These are phyloP conservation scores for Fusarium floridanum DNA, from an alignment of 2,329 filamentous ascomycete genomes.

Conservation along the genomic window DNA sequence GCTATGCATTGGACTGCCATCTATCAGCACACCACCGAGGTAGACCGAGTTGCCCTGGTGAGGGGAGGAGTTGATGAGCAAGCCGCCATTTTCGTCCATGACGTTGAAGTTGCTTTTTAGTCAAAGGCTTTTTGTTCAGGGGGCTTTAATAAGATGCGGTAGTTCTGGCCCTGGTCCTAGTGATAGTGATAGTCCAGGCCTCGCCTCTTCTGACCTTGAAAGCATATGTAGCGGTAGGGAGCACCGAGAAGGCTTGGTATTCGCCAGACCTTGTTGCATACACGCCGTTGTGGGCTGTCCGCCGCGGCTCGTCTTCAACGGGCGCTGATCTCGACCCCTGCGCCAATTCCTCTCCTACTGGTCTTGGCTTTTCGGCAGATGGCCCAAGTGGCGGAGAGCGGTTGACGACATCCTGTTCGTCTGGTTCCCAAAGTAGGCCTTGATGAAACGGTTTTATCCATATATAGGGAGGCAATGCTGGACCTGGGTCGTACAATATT, in stretches of 20 bases:
- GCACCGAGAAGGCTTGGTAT: not conserved
- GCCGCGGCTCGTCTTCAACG: conserved; percentile 25
- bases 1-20: not conserved
- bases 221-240: not conserved
- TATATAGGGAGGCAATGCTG: not conserved
- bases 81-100: not conserved
- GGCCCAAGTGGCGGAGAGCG: not conserved
- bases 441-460: not conserved
- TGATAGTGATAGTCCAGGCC: not conserved
- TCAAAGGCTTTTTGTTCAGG: not conserved
- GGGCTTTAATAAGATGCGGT: not conserved
- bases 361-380: conserved; percentile 10
- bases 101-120: conserved; percentile 14
- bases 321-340: conserved; percentile 11
- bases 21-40: not conserved
- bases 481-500: not conserved
- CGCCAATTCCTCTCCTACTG: conserved; percentile 8
- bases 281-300: not conserved
- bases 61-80: not conserved
- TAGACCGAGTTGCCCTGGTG: not conserved
- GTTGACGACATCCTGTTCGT: not conserved
- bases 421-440: not conserved
- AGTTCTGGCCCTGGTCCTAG: not conserved
- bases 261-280: not conserved
- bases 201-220: not conserved